Base-by-base conservation (phyloP, 2,329 filamentous ascomycete genomes). In the Fusarium setosum region DNA sequence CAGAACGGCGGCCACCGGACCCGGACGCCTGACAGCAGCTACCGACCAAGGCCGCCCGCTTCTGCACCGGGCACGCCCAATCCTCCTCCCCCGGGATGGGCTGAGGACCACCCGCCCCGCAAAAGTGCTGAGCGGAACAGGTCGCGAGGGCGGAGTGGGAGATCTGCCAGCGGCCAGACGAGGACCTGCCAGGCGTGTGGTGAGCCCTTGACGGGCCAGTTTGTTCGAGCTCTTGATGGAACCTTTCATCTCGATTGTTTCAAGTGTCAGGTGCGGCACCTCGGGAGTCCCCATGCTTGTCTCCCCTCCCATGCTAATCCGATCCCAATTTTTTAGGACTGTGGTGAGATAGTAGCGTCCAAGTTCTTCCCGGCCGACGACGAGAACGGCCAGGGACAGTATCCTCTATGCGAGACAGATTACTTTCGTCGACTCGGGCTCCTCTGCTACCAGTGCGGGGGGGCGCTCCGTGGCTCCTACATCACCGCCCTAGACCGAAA, bases 291-390 rank as follows among this genome's bases (percentile, higher is more conserved):
- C 55, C 37, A n/a, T 54, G 55, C 34, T 54, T 17, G 31, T 21
- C 53, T 29, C 21, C 42, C 21, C 34, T 23, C 17, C 52, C 44
- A 68, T 37, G 45, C 70, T 72, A 71, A 72, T 37, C 21, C 53
- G 31, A 17, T 45, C n/a, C n/a, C n/a, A 42, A 56, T 44, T 34
- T 38, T 44, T 68, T 76, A 98, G 95, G 96, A 99, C 77, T 99
- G 96, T 75, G 93, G 92, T 69, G 92, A 97, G 78, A 97, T 98
- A 61, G 96, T 99, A 34, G 96, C 96, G 38, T 97, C 95, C 51
- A 99, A 99, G 74, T 99, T 99, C 86, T 99, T 99, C 79, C 96
- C 96, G 2, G 92, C 97, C 8, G 94, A 97, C 68, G 93, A 97
- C 71, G 93, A 96, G 72, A 89, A 94, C 69, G 93, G 93, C 37